Base-by-base conservation (phyloP, 2,329 filamentous ascomycete genomes). In the Claviceps spartinae region DNA sequence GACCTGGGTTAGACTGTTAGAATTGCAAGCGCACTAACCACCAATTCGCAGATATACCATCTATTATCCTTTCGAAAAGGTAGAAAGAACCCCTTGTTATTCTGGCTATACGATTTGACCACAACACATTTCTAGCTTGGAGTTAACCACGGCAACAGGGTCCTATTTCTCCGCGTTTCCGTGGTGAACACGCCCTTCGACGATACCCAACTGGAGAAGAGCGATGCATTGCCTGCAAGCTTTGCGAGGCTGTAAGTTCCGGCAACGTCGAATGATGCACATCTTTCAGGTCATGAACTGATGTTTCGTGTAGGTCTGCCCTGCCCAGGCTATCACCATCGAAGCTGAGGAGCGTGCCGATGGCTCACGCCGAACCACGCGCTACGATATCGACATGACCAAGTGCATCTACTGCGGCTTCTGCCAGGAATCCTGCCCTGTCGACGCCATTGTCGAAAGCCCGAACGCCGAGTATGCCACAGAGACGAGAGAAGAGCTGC, bases 321-420 rank as follows among this genome's bases (percentile, higher is more conserved):
- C 93, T 43, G 93, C 93, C 53, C 88, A 95, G 73, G 93, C 93
- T 65, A 98, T 98, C 70, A 98, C 93, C 50, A 98, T 98, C 63
- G 93, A 98, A 75, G 93, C 93, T 53, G 93, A 98, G 71, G 93
- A 98, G 77, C 89, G 93, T 67, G 88, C 87, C 65, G 93, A 98
- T 64, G 93, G 93, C 57, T 94, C 88, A 65, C 83, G 93, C 71
- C 83, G 93, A 67, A 98, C 93, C 49, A 96, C 91, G 54, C 83
- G 91, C 67, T 98, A 98, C 74, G 93, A 98, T 69, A 96, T 98
- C 67, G 93, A 98, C 73, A 98, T 98, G 93, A 97, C 93, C 65
- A 98, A 98, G 79, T 98, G 93, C 76, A 98, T 98, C 72, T 98
- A 97, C 82, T 97, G 93, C 70, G 93, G 93, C 49, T 94, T 95